A percentile compares a stretch with the other conserved stretches of the same genome.
Conservation (phyloP, 2,329 filamentous ascomycete species). For the Penicillium sp. region DNA sequence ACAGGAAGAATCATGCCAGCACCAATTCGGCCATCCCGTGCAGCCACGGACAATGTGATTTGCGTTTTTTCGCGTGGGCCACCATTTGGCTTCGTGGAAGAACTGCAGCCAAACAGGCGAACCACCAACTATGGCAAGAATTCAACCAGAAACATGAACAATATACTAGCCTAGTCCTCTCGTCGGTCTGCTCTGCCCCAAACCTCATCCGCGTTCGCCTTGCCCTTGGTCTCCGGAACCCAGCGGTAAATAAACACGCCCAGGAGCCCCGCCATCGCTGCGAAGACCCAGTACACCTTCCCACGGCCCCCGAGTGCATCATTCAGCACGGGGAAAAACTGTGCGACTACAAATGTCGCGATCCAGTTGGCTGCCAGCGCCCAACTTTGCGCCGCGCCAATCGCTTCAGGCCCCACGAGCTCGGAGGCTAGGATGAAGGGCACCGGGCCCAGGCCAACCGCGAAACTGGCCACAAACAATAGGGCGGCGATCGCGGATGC, state of each 20-base stretch:
- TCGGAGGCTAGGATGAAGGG: constrained; percentile 94
- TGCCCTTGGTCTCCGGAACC: constrained; percentile 88
- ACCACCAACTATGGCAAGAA: not conserved
- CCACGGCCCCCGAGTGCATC: constrained; percentile 74
- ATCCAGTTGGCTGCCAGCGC: constrained; percentile 84
- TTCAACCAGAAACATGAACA: not conserved
- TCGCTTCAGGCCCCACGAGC: constrained; percentile 84
- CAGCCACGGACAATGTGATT: not conserved
- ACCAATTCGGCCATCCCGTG: not conserved
- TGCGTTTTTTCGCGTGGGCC: constrained; percentile 6
- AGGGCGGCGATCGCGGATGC: constrained; percentile 81
- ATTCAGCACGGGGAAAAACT: constrained; percentile 91
- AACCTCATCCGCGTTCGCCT: constrained; percentile 82
- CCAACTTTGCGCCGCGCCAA: constrained; percentile 89
- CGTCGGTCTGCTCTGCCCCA: constrained; percentile 66
- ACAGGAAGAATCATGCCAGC: not conserved
- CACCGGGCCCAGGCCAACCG: constrained; percentile 85
- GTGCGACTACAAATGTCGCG: constrained; percentile 87
- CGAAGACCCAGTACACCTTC: constrained; percentile 91
- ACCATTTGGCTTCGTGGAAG: not conserved
- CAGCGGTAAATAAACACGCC: constrained; percentile 70
- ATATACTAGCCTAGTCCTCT: constrained; percentile 29
- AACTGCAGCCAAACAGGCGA: not conserved
- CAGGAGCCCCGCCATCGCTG: constrained; percentile 68
- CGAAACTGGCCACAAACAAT: constrained; percentile 86